A percentile compares a stretch with the other conserved stretches of the same genome.
These are phyloP conservation scores for Neurospora sp. DNA, from an alignment of 495 filamentous ascomycete species.

Conservation along the genomic window DNA sequence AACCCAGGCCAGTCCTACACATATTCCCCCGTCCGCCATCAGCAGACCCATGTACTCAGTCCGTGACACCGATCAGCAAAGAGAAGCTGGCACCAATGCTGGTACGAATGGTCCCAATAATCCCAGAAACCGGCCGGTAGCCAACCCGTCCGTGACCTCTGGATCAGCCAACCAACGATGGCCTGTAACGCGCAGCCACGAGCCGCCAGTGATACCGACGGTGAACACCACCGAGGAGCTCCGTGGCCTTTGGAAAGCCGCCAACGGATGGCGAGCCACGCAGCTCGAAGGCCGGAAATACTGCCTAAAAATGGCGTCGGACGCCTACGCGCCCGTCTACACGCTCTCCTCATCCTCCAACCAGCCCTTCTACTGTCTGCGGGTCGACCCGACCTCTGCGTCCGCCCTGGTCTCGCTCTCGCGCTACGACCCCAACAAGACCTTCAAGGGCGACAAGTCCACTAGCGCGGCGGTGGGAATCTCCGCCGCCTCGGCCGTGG, in stretches of 20 bases:
- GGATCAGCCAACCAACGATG: not conserved
- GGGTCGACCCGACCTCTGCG: conserved; percentile 44
- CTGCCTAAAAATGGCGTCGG: conserved; percentile 38
- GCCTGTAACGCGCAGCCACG: conserved; percentile 15
- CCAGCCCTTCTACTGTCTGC: conserved; percentile 44
- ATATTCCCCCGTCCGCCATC: conserved; percentile 47
- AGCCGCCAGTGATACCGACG: conserved; percentile 34
- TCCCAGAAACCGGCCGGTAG: not conserved
- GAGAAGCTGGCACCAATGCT: conserved; percentile 13
- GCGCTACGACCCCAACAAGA: conserved; percentile 44
- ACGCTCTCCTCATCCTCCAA: conserved; percentile 37
- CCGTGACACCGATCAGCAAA: conserved; percentile 13
- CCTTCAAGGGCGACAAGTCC: conserved; percentile 25
- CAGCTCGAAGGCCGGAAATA: conserved; percentile 39
- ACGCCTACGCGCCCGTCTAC: conserved; percentile 41
- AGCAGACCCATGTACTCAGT: conserved; percentile 48
- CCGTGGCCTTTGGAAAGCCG: conserved; percentile 43
- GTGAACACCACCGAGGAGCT: conserved; percentile 43
- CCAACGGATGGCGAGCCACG: conserved; percentile 45
- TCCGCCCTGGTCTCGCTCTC: conserved; percentile 43
- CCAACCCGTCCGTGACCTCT: conserved; percentile 17
- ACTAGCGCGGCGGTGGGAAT: not conserved
- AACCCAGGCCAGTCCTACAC: conserved; percentile 41
- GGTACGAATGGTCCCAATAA: not conserved
- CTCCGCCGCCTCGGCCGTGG: not conserved